Conservation (phyloP, 2,329 filamentous ascomycete genomes). For the Sporothrix humicola region DNA sequence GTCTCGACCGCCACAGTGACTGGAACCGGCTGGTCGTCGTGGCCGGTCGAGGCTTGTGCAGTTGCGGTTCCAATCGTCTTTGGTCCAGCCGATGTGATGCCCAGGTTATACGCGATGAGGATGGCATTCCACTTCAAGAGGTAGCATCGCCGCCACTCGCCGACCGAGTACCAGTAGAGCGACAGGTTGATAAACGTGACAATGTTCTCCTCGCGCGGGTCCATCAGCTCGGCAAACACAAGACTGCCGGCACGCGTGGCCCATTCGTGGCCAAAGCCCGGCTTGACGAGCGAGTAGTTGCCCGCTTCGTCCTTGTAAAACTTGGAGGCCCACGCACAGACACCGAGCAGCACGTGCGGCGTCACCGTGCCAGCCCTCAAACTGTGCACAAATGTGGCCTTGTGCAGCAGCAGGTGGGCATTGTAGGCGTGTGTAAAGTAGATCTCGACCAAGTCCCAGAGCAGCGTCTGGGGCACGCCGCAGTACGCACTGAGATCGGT, state of each 20-base stretch:
- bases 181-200: constrained; percentile 17
- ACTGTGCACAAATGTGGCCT: constrained; percentile 11
- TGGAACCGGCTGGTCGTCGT: background rate
- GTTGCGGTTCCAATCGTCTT: no score
- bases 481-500: constrained; percentile 2
- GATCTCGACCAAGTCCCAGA: background rate
- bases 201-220: constrained; percentile 7
- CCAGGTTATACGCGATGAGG: constrained; percentile 8
- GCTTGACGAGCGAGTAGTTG: constrained; percentile 14
- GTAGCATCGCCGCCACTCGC: constrained; percentile 15
- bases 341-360: constrained; percentile 4
- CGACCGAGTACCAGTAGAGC: constrained; percentile 19
- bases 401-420: constrained; percentile 16
- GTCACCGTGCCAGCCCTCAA: constrained; percentile 6
- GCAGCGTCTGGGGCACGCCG: constrained; percentile 1
- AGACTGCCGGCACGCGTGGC: constrained; percentile 9
- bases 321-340: constrained; percentile 17
- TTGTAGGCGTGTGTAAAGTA: constrained; percentile 10
- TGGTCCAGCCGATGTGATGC: background rate
- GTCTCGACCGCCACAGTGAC: constrained; percentile 1
- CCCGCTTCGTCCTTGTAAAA: constrained; percentile 5
- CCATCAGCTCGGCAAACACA: constrained; percentile 13
- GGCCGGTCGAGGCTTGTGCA: no score
- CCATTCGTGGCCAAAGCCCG: constrained; percentile 17
- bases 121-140: constrained; percentile 18